Evolutionary conservation across 768 basidiomycete species (phyloP).

Genomic region (Amanita jacksonii): DNA sequence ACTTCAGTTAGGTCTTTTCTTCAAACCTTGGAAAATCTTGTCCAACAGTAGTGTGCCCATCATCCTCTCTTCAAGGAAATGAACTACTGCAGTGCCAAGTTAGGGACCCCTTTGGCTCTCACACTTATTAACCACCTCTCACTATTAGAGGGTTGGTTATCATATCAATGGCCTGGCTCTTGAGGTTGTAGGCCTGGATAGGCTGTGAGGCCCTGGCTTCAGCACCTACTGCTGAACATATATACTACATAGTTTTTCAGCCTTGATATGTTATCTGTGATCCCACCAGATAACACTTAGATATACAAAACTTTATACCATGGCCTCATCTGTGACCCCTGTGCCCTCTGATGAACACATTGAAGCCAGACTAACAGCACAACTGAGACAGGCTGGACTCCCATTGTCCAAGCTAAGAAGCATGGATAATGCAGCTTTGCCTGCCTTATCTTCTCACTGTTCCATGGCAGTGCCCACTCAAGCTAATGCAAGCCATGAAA

Average conservation of each 20-base stretch:
- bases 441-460: slow-evolving; percentile 2
- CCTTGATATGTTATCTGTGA: no score
- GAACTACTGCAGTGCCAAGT: no score
- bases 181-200: background rate
- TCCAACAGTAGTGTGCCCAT: no score
- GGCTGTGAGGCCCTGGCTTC: background rate
- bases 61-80: no score
- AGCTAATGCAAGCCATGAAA: background rate
- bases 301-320: background rate
- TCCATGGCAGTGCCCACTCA: no score
- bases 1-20: no score
- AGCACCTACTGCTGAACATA: background rate
- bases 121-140: no score
- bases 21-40: no score
- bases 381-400: background rate
- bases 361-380: background rate
- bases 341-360: background rate
- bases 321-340: background rate
- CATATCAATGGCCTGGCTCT: background rate
- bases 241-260: slow-evolving; percentile 1
- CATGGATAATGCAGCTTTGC: no score
- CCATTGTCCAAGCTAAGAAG: background rate
- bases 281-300: no score
- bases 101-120: no score
- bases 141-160: no score